Base-by-base conservation (phyloP, 352 stramenopile species). In the Thalassiosira pacifica region DNA sequence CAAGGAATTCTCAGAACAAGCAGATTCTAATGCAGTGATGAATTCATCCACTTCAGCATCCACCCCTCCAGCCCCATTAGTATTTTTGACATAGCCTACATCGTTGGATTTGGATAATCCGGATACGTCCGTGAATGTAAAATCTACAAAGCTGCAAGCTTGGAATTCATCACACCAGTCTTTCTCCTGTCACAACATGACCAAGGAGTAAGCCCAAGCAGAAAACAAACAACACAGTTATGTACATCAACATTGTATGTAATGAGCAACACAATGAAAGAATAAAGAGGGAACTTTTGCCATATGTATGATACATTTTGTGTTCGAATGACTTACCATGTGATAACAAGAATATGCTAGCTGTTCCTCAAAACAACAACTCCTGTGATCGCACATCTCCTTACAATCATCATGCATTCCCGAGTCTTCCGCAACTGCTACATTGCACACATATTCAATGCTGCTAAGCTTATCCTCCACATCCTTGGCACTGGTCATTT, bases 91-190 rank as follows among this genome's bases (percentile, higher is more conserved):
- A 34, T 61, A 18, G 13, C 19, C 48, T n/a, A 40, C 37, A 63
- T 48, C 19, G 32, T 34, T 42, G 31, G 53, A n/a, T n/a, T n/a
- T n/a, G n/a, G n/a, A n/a, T n/a, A n/a, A n/a, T n/a, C n/a, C n/a
- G n/a, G n/a, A n/a, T n/a, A n/a, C n/a, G n/a, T n/a, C n/a, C n/a
- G n/a, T n/a, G n/a, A 59, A 59, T 24, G 48, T n/a, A 22, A 59
- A 59, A 59, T 59, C 48, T 19, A 59, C 48, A 59, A 22, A 59
- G 48, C 48, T 59, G 27, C 76, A 83, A 55, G 76, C 22, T 57
- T 71, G 65, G 57, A 71, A 83, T 52, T 83, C 76, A 19, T 83
- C 76, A 18, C 76, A 83, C 76, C 76, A 83, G 24, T 64, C 76
- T 70, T 77, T 77, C 45, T 74, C 72, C 72, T 80, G 59, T 69